Percentiles rank a stretch among this genome's conserved stretches.
Evolutionary conservation across 495 filamentous ascomycete genomes (phyloP).

Genomic region (Cairneyella variabilis): DNA sequence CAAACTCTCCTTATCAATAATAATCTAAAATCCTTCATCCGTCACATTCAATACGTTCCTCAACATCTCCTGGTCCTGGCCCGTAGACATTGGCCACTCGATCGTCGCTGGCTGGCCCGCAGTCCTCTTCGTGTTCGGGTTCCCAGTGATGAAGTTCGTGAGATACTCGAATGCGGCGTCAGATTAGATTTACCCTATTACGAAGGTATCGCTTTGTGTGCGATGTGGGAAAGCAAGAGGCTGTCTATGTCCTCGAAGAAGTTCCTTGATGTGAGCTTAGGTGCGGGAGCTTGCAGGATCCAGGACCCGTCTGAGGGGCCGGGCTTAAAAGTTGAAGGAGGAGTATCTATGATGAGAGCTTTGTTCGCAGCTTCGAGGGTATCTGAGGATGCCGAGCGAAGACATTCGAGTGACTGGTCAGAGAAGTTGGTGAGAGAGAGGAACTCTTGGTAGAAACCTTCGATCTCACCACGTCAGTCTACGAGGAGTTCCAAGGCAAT

Average conservation of each 20-base stretch:
- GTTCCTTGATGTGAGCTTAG: neutral
- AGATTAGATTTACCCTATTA: neutral
- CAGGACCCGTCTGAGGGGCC: neutral
- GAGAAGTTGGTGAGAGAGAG: neutral
- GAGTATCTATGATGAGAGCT: neutral
- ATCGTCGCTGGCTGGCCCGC: conserved; percentile 30
- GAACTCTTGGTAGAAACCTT: neutral
- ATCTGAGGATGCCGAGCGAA: neutral
- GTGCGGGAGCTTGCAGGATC: too few species aligned
- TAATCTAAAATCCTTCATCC: neutral
- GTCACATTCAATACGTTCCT: neutral
- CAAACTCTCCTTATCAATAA: neutral
- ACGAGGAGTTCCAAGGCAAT: neutral
- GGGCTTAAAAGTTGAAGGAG: neutral
- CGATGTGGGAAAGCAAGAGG: neutral
- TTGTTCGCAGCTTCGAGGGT: neutral
- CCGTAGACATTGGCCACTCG: neutral
- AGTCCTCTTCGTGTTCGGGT: conserved; percentile 8
- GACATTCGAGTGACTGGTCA: too few species aligned
- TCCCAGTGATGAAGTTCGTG: neutral
- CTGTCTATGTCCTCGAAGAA: neutral
- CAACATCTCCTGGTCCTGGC: neutral
- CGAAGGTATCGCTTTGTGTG: too few species aligned
- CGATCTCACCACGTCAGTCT: neutral
- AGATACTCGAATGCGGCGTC: neutral